Evolutionary conservation across 345 rosid genomes (phyloP).

Genomic region (Populus tremula): DNA sequence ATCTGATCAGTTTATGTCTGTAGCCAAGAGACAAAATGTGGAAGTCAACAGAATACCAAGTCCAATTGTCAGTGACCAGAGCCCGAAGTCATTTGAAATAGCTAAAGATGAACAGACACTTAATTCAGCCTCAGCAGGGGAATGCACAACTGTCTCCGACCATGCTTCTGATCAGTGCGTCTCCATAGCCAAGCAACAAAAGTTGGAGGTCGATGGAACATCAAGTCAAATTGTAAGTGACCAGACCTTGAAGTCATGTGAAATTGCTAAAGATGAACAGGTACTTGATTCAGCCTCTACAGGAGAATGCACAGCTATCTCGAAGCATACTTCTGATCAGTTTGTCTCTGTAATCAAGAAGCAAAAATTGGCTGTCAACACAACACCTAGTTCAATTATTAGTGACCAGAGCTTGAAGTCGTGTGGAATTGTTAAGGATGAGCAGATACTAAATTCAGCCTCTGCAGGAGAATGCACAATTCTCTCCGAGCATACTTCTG

Average conservation of each 20-base stretch:
- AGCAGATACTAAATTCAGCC: conserved; percentile 20
- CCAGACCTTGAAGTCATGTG: conserved; percentile 22
- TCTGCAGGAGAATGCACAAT: conserved; percentile 21
- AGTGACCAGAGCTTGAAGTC: conserved; percentile 25
- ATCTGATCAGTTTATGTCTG: conserved; percentile 19
- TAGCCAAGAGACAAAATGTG: conserved; percentile 1
- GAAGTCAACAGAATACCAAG: conserved; percentile 11
- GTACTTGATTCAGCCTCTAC: conserved; percentile 17
- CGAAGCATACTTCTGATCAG: conserved; percentile 17
- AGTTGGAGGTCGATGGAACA: conserved; percentile 12
- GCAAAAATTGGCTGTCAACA: neutral
- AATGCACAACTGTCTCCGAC: conserved; percentile 16
- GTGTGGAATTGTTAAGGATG: conserved; percentile 19
- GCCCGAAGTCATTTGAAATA: conserved; percentile 18
- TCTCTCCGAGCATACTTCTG: conserved; percentile 5
- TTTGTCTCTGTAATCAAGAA: conserved; percentile 12
- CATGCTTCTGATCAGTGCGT: conserved; percentile 14
- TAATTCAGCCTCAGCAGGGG: conserved; percentile 21
- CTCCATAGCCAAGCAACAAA: conserved; percentile 6
- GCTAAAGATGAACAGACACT: conserved; percentile 25
- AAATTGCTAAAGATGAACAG: conserved; percentile 25
- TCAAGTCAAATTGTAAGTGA: conserved; percentile 8
- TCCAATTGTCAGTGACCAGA: conserved; percentile 14
- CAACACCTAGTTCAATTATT: conserved; percentile 11
- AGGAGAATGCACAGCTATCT: conserved; percentile 20